Conservation (phyloP, 2,329 filamentous ascomycete species). For the Fulvia fulva region DNA sequence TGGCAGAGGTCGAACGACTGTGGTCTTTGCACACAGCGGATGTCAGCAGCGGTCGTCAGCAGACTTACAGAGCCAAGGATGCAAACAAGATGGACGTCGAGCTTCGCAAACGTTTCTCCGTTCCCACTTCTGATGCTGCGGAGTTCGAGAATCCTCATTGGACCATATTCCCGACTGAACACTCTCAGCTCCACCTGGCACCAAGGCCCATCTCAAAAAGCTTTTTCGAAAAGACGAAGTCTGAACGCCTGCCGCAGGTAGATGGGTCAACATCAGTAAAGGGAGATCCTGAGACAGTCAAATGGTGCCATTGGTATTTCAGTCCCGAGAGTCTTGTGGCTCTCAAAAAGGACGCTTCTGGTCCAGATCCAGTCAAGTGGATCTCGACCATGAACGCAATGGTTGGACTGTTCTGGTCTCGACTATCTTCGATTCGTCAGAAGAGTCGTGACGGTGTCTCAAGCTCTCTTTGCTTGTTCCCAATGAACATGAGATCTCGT, state of each 20-base stretch:
- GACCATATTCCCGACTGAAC: slow-evolving; percentile 11
- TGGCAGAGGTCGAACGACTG: slow-evolving; percentile 16
- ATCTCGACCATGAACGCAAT: slow-evolving; percentile 22
- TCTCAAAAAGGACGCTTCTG: slow-evolving; percentile 14
- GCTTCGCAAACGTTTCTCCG: slow-evolving; percentile 13
- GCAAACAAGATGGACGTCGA: not conserved
- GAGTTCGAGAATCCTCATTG: slow-evolving; percentile 8
- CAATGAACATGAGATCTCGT: slow-evolving; percentile 16
- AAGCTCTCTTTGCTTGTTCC: slow-evolving; percentile 7
- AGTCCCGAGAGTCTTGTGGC: slow-evolving; percentile 10
- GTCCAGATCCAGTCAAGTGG: slow-evolving; percentile 7
- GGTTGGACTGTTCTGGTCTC: slow-evolving; percentile 20
- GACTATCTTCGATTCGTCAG: slow-evolving; percentile 8
- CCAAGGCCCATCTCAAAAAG: not conserved
- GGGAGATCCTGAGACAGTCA: slow-evolving; percentile 1
- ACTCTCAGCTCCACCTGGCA: slow-evolving; percentile 11
- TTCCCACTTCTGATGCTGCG: not conserved
- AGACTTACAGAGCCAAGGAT: not conserved
- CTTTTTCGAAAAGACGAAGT: slow-evolving; percentile 6
- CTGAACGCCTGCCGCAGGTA: slow-evolving; percentile 3
- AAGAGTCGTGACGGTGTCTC: slow-evolving; percentile 10
- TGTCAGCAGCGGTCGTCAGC: slow-evolving; percentile 1
- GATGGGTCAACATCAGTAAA: too few relatives aligned
- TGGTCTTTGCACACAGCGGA: slow-evolving; percentile 18
- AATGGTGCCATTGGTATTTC: slow-evolving; percentile 17